Percentiles rank a stretch among this genome's conserved stretches.
These are phyloP conservation scores for Cyclaneusma minus DNA, from an alignment of 2,329 filamentous ascomycete species.

Conservation along the genomic window DNA sequence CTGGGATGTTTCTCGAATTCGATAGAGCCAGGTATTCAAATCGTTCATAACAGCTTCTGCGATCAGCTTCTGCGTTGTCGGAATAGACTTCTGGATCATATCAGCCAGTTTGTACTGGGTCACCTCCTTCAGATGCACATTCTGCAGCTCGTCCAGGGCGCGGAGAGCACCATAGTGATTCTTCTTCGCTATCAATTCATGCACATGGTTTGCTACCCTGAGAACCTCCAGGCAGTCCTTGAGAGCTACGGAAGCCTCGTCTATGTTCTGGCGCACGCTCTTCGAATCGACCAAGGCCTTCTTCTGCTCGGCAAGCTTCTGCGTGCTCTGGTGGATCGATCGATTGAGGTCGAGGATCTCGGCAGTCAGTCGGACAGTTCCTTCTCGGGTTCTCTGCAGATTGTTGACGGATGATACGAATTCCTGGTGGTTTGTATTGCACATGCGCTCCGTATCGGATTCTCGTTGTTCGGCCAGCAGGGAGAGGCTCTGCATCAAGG, in stretches of 20 bases:
- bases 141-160: conserved; percentile 87
- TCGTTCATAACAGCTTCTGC: conserved; percentile 96
- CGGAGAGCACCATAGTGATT: conserved; percentile 92
- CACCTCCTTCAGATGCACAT: conserved; percentile 88
- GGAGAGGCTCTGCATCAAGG: conserved; percentile 62
- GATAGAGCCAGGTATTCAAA: conserved; percentile 90
- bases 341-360: conserved; percentile 89
- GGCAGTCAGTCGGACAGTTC: conserved; percentile 72
- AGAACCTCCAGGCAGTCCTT: conserved; percentile 86
- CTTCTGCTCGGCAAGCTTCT: conserved; percentile 88
- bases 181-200: conserved; percentile 81
- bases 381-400: conserved; percentile 80
- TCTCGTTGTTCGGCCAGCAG: conserved; percentile 80
- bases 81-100: conserved; percentile 90
- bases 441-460: conserved; percentile 82
- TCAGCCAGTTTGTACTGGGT: conserved; percentile 91
- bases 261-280: conserved; percentile 85
- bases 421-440: conserved; percentile 90
- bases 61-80: conserved; percentile 80
- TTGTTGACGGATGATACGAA: conserved; percentile 90
- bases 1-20: conserved; percentile 89
- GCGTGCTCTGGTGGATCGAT: conserved; percentile 87
- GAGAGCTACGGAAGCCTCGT: conserved; percentile 76
- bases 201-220: conserved; percentile 82
- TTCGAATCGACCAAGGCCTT: conserved; percentile 85